A percentile compares a stretch with the other conserved stretches of the same genome.
phyloP scores from a whole-genome alignment of 257 asterid genomes.

The Avicennia marina region DNA sequence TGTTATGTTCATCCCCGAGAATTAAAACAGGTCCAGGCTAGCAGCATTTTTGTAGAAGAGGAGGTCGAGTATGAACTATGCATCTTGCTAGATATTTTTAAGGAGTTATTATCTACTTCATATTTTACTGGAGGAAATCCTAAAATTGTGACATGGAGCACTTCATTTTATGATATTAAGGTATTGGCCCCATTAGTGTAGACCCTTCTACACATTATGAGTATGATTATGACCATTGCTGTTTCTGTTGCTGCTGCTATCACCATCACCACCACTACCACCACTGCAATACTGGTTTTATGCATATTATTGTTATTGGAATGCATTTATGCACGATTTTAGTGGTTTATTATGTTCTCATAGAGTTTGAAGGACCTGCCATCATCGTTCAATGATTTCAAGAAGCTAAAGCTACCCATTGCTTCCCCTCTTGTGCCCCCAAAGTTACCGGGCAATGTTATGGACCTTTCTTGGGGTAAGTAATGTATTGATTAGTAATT shows the following conservation, averaged over 20 bases:
- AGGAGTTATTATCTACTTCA: slow-evolving; percentile 33
- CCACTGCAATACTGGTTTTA: neutral
- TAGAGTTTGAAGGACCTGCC: slow-evolving; percentile 67
- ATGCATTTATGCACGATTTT: slow-evolving; percentile 4
- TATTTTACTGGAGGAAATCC: slow-evolving; percentile 38
- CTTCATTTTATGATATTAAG: slow-evolving; percentile 65
- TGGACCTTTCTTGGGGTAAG: slow-evolving; percentile 70
- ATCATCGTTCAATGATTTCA: slow-evolving; percentile 54
- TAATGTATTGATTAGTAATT: neutral
- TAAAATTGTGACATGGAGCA: slow-evolving; percentile 50
- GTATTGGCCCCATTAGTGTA: slow-evolving; percentile 24
- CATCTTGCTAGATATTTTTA: slow-evolving; percentile 45
- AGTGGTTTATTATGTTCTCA: slow-evolving; percentile 13
- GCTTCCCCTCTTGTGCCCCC: slow-evolving; percentile 43
- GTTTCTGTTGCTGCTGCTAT: too few relatives aligned
- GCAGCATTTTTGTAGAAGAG: slow-evolving; percentile 66
- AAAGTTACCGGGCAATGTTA: slow-evolving; percentile 30
- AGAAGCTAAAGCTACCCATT: slow-evolving; percentile 47
- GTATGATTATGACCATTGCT: too few relatives aligned
- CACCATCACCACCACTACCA: too few relatives aligned
- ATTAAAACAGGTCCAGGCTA: slow-evolving; percentile 67
- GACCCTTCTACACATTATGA: too few relatives aligned
- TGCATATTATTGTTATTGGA: neutral
- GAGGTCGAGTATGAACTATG: slow-evolving; percentile 75
- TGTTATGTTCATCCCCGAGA: slow-evolving; percentile 39